Evolutionary conservation across 768 basidiomycete genomes (phyloP), one percentile per base, ranked within the genome.

Genomic region (Boletus barrowsii): DNA sequence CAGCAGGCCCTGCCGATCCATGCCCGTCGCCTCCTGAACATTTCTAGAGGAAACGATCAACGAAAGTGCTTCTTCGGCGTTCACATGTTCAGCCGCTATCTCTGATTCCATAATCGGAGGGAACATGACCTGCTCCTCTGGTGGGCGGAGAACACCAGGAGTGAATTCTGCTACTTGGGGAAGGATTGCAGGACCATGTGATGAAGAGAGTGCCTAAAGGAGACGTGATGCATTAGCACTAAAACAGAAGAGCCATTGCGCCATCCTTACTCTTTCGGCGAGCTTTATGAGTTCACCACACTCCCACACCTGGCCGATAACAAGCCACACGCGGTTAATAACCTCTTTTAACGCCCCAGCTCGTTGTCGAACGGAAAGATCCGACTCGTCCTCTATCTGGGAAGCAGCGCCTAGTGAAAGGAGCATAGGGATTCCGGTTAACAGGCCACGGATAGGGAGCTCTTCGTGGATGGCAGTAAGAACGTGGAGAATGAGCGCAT

Each of bases 391-490:
- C n/a, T 75, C 74, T 26, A 75, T 61, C 33, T 75, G 75, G 4
- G 80, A 72, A 10, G 81, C 81, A 8, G 62, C 68, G 51, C 90
- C 82, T 47, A 96, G 68, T 2, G 89, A 84, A n/a, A 91, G 66
- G 26, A 97, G 70, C 90, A 97, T 93, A 5, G 94, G 93, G 33
- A 91, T 72, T 20, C 92, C 90, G 3, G 84, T 83, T 17, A 93
- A 71, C 39, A 96, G 62, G 3, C 84, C 88, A 40, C 87, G 82
- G 26, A 87, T 72, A 1, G 94, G 93, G n/a, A 90, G 68, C 47
- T 86, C 78, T 57, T 86, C 76, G 47, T 92, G 86, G 26, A 90
- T 76, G 4, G 81, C 79, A 6, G 75, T 77, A 36, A 96, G 77
- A 30, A 93, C 78, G 42, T 81, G 77, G 40, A 88, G 73, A 32